phyloP scores from a whole-genome alignment of 805 yeast genomes.

The Cyberlindnera saturnus region DNA sequence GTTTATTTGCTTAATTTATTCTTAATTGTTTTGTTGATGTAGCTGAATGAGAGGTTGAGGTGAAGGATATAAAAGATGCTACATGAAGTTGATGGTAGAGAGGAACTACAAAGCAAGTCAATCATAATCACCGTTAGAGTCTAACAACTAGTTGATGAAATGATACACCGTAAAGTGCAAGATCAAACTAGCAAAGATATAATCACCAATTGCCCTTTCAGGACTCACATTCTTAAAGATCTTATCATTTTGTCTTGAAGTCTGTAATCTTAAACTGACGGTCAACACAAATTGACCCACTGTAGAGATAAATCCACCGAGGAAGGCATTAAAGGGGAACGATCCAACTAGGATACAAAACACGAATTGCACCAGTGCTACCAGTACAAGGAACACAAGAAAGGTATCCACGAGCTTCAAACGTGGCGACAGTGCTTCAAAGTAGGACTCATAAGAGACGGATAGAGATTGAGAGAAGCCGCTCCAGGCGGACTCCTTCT shows the following conservation, averaged over 20 bases:
- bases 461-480: conserved; percentile 28
- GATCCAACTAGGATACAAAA: conserved; percentile 76
- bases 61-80: not conserved
- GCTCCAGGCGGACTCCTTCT: conserved; percentile 1
- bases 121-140: not conserved
- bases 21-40: too few relatives aligned
- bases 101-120: not conserved
- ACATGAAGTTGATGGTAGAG: not conserved
- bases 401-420: conserved; percentile 72
- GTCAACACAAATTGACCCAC: conserved; percentile 95
- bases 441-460: conserved; percentile 28
- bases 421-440: conserved; percentile 31
- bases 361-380: conserved; percentile 74
- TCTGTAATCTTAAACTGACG: conserved; percentile 75
- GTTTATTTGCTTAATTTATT: too few relatives aligned
- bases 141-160: conserved; percentile 64
- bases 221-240: conserved; percentile 38
- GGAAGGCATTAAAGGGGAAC: conserved; percentile 95
- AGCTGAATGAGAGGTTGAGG: not conserved
- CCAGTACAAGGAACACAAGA: conserved; percentile 61
- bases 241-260: conserved; percentile 31
- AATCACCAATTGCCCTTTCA: conserved; percentile 80
- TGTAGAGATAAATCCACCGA: conserved; percentile 86
- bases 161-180: conserved; percentile 87
- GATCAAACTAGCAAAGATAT: conserved; percentile 76